Conservation (phyloP, 1,139 yeast species). For the Nakaseomyces delphensis region DNA sequence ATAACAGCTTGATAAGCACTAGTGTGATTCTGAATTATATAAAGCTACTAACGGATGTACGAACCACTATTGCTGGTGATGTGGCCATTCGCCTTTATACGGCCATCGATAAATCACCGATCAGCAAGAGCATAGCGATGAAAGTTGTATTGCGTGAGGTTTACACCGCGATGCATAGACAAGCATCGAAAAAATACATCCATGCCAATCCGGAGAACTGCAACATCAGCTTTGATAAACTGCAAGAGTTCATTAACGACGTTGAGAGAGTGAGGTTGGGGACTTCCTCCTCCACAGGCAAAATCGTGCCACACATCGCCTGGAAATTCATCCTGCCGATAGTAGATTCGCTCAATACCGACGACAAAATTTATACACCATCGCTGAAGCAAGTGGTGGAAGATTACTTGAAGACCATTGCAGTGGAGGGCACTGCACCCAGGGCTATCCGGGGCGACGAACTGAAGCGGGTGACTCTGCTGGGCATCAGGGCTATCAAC, state of each 20-base stretch:
- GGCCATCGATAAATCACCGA: conserved; percentile 15
- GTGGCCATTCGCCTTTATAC: conserved; percentile 16
- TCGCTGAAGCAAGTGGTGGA: conserved; percentile 12
- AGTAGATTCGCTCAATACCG: conserved; percentile 9
- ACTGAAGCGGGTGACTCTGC: conserved; percentile 15
- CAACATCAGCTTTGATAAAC: not conserved
- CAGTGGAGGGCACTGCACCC: not conserved
- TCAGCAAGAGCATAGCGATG: conserved; percentile 8
- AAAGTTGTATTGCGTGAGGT: conserved; percentile 3
- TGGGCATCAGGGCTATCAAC: conserved; percentile 20
- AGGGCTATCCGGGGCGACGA: not conserved
- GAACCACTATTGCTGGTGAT: conserved; percentile 14
- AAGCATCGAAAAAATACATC: conserved; percentile 2
- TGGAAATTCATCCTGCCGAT: conserved; percentile 11
- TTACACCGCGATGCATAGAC: conserved; percentile 6
- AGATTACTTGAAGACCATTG: conserved; percentile 16
- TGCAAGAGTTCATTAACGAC: not conserved
- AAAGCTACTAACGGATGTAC: conserved; percentile 11
- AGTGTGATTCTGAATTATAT: conserved; percentile 18
- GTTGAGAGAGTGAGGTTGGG: not conserved
- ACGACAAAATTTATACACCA: conserved; percentile 7
- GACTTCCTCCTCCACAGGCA: not conserved
- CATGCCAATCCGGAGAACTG: not conserved
- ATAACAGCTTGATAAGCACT: conserved; percentile 12
- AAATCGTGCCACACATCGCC: not conserved